These are phyloP conservation scores for Tarenaya hassleriana DNA, from an alignment of 345 rosid species.

Conservation along the genomic window DNA sequence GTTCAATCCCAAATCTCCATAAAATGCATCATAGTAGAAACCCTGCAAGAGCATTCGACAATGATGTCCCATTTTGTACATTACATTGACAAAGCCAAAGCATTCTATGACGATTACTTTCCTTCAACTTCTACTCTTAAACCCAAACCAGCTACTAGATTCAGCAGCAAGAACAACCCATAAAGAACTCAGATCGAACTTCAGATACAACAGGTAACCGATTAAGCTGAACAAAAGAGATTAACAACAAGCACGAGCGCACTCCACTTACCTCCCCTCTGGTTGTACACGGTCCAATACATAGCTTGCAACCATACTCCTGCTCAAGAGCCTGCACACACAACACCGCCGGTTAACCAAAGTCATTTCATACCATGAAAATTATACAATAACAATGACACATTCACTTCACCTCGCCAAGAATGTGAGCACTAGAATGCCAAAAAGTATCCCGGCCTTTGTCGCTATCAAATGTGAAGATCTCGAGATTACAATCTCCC, in stretches of 20 bases:
- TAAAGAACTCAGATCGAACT: slow-evolving; percentile 3
- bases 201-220: not conserved
- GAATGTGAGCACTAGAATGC: slow-evolving; percentile 98
- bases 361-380: no score
- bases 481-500: slow-evolving; percentile 63
- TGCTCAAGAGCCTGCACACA: slow-evolving; percentile 65
- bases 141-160: slow-evolving; percentile 4
- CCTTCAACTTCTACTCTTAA: not conserved
- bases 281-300: slow-evolving; percentile 98
- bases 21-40: slow-evolving; percentile 94
- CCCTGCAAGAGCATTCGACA: slow-evolving; percentile 50
- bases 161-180: not conserved
- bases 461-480: slow-evolving; percentile 62
- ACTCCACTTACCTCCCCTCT: slow-evolving; percentile 75
- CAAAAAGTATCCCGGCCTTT: slow-evolving; percentile 94
- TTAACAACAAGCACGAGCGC: slow-evolving; percentile 4
- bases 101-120: not conserved
- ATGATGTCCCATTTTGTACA: slow-evolving; percentile 1
- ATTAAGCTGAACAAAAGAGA: not conserved
- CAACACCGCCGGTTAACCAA: slow-evolving; percentile 9
- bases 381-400: not conserved
- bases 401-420: slow-evolving; percentile 61
- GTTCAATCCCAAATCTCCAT: slow-evolving; percentile 76
- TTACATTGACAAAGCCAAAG: not conserved
- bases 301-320: slow-evolving; percentile 83